Evolutionary conservation across 805 yeast species (phyloP).

Genomic region (Kuraishia cidri): DNA sequence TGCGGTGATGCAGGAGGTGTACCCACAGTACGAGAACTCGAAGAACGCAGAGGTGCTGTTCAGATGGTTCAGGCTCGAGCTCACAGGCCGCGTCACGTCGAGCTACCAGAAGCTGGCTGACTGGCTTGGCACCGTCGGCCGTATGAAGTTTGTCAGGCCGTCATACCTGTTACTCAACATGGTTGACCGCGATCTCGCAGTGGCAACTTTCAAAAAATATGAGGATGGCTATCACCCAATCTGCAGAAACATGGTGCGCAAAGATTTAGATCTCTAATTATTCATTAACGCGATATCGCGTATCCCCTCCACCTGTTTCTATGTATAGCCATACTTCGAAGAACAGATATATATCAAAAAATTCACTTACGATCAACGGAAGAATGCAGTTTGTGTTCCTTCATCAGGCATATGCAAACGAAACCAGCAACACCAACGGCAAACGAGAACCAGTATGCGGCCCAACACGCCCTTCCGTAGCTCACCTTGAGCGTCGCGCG

Average conservation of each 20-base stretch:
- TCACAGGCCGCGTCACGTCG: constrained; percentile 38
- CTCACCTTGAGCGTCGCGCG: constrained; percentile 4
- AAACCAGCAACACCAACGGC: constrained; percentile 4
- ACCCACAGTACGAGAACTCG: constrained; percentile 38
- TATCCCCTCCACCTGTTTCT: no score
- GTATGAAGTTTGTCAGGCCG: constrained; percentile 93
- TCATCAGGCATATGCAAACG: constrained; percentile 4
- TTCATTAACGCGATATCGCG: no score
- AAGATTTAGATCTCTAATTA: constrained; percentile 57
- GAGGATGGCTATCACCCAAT: constrained; percentile 73
- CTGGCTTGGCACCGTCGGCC: constrained; percentile 87
- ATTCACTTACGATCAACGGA: constrained; percentile 2
- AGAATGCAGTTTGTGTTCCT: constrained; percentile 6
- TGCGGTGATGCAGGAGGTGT: constrained; percentile 16
- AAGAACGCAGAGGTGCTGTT: constrained; percentile 75
- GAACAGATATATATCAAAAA: no score
- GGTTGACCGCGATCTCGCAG: constrained; percentile 61
- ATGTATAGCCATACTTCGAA: no score
- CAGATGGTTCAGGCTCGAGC: constrained; percentile 66
- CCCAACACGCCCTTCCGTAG: constrained; percentile 4
- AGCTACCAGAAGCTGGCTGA: constrained; percentile 51
- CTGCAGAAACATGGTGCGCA: constrained; percentile 72
- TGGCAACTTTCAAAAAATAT: constrained; percentile 51
- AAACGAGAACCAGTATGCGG: constrained; percentile 6
- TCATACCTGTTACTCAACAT: constrained; percentile 58